Conservation (phyloP, 1,139 yeast genomes). For the Eremothecium gossypii region DNA sequence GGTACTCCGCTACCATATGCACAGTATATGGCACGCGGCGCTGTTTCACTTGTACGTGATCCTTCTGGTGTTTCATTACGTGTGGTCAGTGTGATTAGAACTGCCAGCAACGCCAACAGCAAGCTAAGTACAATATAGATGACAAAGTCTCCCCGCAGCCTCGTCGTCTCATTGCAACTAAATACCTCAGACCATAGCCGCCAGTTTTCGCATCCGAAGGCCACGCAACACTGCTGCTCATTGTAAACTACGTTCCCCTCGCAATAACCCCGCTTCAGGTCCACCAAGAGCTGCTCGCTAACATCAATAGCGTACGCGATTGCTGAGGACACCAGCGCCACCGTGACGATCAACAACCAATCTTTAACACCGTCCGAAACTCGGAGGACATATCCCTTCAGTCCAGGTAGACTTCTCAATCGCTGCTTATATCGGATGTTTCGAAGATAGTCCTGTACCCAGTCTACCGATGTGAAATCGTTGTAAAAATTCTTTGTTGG, state of each 20-base stretch:
- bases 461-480: conserved; percentile 63
- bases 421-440: conserved; percentile 41
- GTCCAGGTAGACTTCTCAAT: conserved; percentile 31
- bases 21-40: conserved; percentile 37
- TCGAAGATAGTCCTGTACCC: conserved; percentile 46
- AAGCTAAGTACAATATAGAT: conserved; percentile 38
- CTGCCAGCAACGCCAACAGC: conserved; percentile 39
- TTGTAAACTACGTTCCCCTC: conserved; percentile 38
- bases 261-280: conserved; percentile 49
- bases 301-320: conserved; percentile 47
- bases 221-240: conserved; percentile 38
- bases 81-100: conserved; percentile 41
- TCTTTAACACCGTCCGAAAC: conserved; percentile 32
- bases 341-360: conserved; percentile 44
- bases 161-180: conserved; percentile 7
- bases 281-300: conserved; percentile 43
- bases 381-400: conserved; percentile 30
- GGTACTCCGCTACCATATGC: conserved; percentile 62
- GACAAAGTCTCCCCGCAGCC: conserved; percentile 30
- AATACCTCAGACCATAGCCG: conserved; percentile 38
- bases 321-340: conserved; percentile 42
- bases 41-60: conserved; percentile 2
- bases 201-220: conserved; percentile 36
- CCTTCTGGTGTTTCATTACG: conserved; percentile 33
- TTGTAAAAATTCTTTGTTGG: too few species aligned